Conservation (phyloP, 2,329 filamentous ascomycete species). For the Paraconiothyrium brasiliense region DNA sequence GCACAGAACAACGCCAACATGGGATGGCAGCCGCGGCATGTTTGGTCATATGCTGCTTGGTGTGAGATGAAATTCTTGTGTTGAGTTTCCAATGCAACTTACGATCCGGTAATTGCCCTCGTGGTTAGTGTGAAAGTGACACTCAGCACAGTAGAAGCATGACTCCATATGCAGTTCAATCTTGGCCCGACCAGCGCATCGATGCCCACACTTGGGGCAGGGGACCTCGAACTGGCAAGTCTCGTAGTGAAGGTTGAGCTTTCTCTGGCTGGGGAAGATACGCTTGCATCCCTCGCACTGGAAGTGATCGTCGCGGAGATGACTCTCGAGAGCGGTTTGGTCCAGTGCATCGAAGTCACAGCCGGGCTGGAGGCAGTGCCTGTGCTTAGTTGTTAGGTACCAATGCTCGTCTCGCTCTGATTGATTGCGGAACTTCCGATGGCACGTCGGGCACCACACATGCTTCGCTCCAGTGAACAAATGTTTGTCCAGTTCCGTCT, state of each 20-base stretch:
- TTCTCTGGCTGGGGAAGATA: constrained; percentile 40
- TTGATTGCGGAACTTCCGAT: constrained; percentile 39
- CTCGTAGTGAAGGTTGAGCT: constrained; percentile 37
- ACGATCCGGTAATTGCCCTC: constrained; percentile 36
- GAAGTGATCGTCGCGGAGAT: constrained; percentile 41
- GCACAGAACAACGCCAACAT: constrained; percentile 38
- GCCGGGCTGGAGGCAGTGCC: constrained; percentile 43
- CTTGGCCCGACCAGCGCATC: constrained; percentile 30
- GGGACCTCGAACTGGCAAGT: constrained; percentile 28
- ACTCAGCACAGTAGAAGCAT: constrained; percentile 37
- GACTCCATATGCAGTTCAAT: constrained; percentile 31
- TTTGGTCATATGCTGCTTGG: constrained; percentile 40
- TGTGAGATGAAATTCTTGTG: neutral
- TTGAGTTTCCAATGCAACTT: constrained; percentile 15
- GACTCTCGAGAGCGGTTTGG: constrained; percentile 28
- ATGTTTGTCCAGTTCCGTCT: constrained; percentile 34
- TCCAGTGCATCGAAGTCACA: constrained; percentile 43
- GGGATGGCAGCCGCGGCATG: constrained; percentile 29
- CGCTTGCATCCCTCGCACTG: constrained; percentile 41
- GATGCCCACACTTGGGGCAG: constrained; percentile 31
- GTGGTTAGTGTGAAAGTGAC: constrained; percentile 31
- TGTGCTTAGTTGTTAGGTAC: constrained; percentile 39
- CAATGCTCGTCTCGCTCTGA: constrained; percentile 46
- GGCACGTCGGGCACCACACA: constrained; percentile 40
- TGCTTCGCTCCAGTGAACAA: constrained; percentile 38